These are phyloP conservation scores for Monosporascus sp. DNA, from an alignment of 2,329 filamentous ascomycete species.

Conservation along the genomic window DNA sequence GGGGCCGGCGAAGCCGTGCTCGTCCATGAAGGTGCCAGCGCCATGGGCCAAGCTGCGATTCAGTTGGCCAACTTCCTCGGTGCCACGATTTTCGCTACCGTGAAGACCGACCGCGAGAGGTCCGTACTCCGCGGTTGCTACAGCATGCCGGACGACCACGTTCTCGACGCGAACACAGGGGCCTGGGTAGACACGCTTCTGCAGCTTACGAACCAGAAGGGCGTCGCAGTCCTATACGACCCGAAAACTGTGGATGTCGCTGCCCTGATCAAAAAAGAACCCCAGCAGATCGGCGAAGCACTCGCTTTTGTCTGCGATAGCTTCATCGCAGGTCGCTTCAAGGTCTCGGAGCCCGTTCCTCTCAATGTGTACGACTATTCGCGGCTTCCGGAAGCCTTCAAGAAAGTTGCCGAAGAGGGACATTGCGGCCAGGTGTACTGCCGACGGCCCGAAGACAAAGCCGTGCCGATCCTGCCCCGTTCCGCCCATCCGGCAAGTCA, in stretches of 20 bases:
- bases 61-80: conserved; percentile 32
- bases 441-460: conserved; percentile 2
- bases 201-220: conserved; percentile 23
- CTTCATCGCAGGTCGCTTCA: conserved; percentile 2
- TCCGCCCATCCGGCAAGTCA: conserved; percentile 2
- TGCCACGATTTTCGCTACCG: conserved; percentile 37
- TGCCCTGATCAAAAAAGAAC: conserved; percentile 8
- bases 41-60: conserved; percentile 38
- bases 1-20: conserved; percentile 29
- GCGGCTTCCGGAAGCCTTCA: conserved; percentile 10
- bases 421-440: conserved; percentile 4
- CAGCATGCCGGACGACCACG: conserved; percentile 29
- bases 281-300: conserved; percentile 7
- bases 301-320: conserved; percentile 6
- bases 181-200: conserved; percentile 28
- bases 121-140: conserved; percentile 25
- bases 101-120: conserved; percentile 30
- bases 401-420: not conserved
- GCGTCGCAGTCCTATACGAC: conserved; percentile 42
- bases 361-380: conserved; percentile 7
- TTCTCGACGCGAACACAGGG: conserved; percentile 33
- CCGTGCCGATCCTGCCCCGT: conserved; percentile 8
- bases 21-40: conserved; percentile 38
- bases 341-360: not conserved
- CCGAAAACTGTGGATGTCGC: conserved; percentile 29